phyloP scores from a whole-genome alignment of 2,329 filamentous ascomycete species.

The Endoconidiophora laricicola region DNA sequence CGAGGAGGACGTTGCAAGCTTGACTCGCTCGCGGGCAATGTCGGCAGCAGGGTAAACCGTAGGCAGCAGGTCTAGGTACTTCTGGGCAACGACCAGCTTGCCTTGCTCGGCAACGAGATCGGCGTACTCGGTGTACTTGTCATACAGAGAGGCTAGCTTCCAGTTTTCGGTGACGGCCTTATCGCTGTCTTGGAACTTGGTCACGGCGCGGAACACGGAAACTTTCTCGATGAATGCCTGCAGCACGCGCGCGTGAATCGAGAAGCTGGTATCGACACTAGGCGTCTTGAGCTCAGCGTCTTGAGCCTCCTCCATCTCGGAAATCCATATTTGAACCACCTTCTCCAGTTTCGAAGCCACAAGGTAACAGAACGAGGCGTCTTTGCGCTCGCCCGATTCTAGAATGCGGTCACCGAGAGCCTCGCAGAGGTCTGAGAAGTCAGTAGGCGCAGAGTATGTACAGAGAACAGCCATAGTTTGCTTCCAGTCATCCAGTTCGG shows the following conservation, averaged over 20 bases:
- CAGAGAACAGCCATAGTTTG: conserved; percentile 92
- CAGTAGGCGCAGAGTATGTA: conserved; percentile 79
- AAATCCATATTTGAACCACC: conserved; percentile 85
- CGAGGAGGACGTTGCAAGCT: conserved; percentile 52
- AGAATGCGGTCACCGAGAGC: conserved; percentile 80
- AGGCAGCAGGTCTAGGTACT: conserved; percentile 79
- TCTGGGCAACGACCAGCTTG: conserved; percentile 70
- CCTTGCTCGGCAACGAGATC: conserved; percentile 87
- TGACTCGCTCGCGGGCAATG: conserved; percentile 68
- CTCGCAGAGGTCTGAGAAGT: conserved; percentile 91
- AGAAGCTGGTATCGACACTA: conserved; percentile 66
- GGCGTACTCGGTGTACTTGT: conserved; percentile 93
- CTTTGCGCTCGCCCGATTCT: conserved; percentile 61
- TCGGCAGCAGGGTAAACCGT: conserved; percentile 72
- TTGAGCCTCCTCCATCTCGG: conserved; percentile 74
- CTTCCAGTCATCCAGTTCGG: conserved; percentile 85
- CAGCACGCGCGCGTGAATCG: conserved; percentile 71
- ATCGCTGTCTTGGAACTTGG: conserved; percentile 75
- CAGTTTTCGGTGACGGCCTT: conserved; percentile 56
- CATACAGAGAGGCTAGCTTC: conserved; percentile 78
- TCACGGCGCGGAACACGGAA: conserved; percentile 85
- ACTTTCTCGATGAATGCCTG: conserved; percentile 98
- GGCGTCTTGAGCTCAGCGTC: conserved; percentile 53
- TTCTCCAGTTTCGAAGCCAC: conserved; percentile 95
- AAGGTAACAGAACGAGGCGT: conserved; percentile 92